phyloP scores from a whole-genome alignment of 306 rosid genomes.

The Biancaea sappan region DNA sequence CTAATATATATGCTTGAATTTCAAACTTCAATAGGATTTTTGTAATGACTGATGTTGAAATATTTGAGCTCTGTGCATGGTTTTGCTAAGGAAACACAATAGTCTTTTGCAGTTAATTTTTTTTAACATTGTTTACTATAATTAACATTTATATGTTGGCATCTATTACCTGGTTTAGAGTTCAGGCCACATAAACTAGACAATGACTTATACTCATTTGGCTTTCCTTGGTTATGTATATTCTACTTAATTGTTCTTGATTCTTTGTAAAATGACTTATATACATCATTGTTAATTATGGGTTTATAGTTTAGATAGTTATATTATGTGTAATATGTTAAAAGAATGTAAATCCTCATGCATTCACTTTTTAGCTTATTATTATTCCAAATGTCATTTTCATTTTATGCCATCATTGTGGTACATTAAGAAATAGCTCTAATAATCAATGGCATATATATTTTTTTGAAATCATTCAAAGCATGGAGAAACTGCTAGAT shows the following conservation, averaged over 20 bases:
- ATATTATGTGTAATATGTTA: not conserved
- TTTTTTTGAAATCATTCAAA: conserved; percentile 55
- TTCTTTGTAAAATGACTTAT: not conserved
- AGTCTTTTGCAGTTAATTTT: not conserved
- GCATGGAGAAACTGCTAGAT: conserved; percentile 61
- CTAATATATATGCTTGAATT: not conserved
- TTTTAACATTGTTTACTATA: not conserved
- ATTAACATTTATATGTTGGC: not conserved
- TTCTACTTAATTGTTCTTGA: not conserved
- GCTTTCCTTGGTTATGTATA: conserved; percentile 10
- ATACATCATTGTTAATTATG: not conserved
- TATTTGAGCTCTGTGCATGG: not conserved
- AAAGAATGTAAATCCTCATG: not conserved
- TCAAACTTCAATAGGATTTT: not conserved
- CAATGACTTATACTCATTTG: not conserved
- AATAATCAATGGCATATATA: conserved; percentile 7
- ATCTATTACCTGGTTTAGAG: conserved; percentile 9
- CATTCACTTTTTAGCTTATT: not conserved
- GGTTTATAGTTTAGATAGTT: not conserved
- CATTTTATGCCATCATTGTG: conserved; percentile 19
- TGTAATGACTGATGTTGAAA: not conserved
- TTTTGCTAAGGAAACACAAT: not conserved
- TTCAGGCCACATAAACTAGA: conserved; percentile 14
- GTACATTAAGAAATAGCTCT: conserved; percentile 24
- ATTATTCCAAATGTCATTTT: not conserved